Percentiles rank a stretch among this genome's conserved stretches.
Conservation (phyloP, 2,329 filamentous ascomycete species). For the Boeremia exigua region DNA sequence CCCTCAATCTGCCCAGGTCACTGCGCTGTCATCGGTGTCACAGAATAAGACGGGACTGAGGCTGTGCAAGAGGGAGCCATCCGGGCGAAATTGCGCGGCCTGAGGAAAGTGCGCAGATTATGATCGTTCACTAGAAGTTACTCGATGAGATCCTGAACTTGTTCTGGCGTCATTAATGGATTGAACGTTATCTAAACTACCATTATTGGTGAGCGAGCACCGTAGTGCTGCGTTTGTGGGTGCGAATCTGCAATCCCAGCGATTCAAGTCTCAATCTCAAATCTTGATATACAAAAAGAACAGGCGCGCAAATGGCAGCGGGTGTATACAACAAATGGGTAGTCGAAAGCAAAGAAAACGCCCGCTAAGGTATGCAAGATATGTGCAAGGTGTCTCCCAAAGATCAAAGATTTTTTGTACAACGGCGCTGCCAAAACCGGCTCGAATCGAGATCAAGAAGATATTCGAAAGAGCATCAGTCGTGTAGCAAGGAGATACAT, state of each 20-base stretch:
- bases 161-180: not conserved
- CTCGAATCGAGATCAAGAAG: slow-evolving; percentile 24
- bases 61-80: slow-evolving; percentile 6
- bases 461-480: slow-evolving; percentile 26
- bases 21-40: slow-evolving; percentile 6
- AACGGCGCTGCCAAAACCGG: slow-evolving; percentile 28
- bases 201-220: slow-evolving; percentile 14
- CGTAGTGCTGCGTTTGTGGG: slow-evolving; percentile 3
- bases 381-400: slow-evolving; percentile 8
- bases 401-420: slow-evolving; percentile 30
- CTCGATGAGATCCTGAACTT: not conserved
- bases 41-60: not conserved
- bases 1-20: slow-evolving; percentile 17
- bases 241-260: slow-evolving; percentile 10
- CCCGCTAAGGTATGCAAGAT: slow-evolving; percentile 40
- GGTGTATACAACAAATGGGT: slow-evolving; percentile 18
- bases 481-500: slow-evolving; percentile 18
- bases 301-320: slow-evolving; percentile 10
- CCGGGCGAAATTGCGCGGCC: not conserved
- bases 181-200: slow-evolving; percentile 11
- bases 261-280: slow-evolving; percentile 4
- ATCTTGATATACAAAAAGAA: slow-evolving; percentile 14
- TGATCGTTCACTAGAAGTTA: not conserved
- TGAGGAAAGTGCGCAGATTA: not conserved
- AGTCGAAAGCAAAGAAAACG: slow-evolving; percentile 31